phyloP scores from a whole-genome alignment of 768 basidiomycete species.

The Ephemerocybe angulata region DNA sequence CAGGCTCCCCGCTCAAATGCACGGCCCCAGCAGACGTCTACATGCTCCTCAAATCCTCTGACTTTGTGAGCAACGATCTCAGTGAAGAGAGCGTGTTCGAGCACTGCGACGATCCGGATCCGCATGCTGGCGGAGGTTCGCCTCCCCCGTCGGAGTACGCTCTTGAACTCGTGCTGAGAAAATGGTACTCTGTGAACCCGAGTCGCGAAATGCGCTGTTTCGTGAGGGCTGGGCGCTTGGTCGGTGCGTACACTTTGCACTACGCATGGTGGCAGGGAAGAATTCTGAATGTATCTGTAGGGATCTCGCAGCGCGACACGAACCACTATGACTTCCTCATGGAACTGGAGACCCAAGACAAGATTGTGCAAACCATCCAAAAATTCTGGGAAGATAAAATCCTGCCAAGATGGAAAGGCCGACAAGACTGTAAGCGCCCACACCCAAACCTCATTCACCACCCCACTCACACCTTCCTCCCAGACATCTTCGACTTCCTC shows the following conservation, averaged over 20 bases:
- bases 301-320: slow-evolving; percentile 81
- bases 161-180: slow-evolving; percentile 82
- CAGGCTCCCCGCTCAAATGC: slow-evolving; percentile 82
- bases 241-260: slow-evolving; percentile 51
- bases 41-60: slow-evolving; percentile 87
- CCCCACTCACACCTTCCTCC: background rate
- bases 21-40: slow-evolving; percentile 88
- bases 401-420: slow-evolving; percentile 51
- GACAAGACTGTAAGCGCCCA: slow-evolving; percentile 59
- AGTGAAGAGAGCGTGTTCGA: slow-evolving; percentile 59
- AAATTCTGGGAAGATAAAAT: slow-evolving; percentile 71
- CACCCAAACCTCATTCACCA: background rate
- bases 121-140: background rate
- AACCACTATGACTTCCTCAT: slow-evolving; percentile 88
- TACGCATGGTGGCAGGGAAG: background rate
- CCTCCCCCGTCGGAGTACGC: slow-evolving; percentile 37
- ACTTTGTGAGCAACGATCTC: slow-evolving; percentile 83
- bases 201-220: slow-evolving; percentile 90
- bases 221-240: slow-evolving; percentile 62
- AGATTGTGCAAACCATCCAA: slow-evolving; percentile 49
- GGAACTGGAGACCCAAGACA: slow-evolving; percentile 48
- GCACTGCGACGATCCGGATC: slow-evolving; percentile 40
- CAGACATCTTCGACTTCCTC: slow-evolving; percentile 85
- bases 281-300: slow-evolving; percentile 34
- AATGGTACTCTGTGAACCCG: slow-evolving; percentile 84